Base-by-base conservation (phyloP, 2,329 filamentous ascomycete genomes). In the Neonectria sp. region DNA sequence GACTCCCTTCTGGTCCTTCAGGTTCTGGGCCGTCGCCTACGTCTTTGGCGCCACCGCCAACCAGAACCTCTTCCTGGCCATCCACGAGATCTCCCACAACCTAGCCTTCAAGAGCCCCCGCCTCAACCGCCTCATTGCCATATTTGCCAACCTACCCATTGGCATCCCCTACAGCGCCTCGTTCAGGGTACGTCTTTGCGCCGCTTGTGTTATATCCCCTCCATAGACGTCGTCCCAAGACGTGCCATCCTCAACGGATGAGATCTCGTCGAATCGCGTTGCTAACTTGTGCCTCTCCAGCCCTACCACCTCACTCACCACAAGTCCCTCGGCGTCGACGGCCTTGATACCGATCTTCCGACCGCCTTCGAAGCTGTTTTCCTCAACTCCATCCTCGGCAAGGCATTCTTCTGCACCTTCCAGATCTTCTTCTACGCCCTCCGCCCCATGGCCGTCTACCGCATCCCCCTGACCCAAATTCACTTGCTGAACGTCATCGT, bases 381-480 rank as follows among this genome's bases (percentile, higher is more conserved):
- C 80, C 91, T 99, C 76, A 93, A 99, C 85, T 98, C 95, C 8
- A 91, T 99, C 75, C 89, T 95, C 21, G 96, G 96, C 80, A 99
- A 99, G 84, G 92, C 96, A 73, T 99, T 99, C 86, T 99, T 99
- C 88, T 95, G 93, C 85, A 99, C 96, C 73, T 99, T 98, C 85
- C 96, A 99, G 83, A 98, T 99, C 81, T 89, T 99, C 79, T 99
- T 99, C 88, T 99, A 99, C 85, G 96, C 96, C 76, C 83, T 99
- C 57, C 93, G 96, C 17, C 96, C 96, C 68, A 97, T 98, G 92
- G 91, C 95, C 83, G 89, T 99, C 75, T 97, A 97, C 88, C 89
- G 90, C 75, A 88, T 98, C 6, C 94, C 95, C 43, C 89, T 98
- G 80, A 98, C 95, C 59, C 88, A 88, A 77, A 90, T 98, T 65